Base-by-base conservation (phyloP, 768 basidiomycete species). In the Mycena galopus region DNA sequence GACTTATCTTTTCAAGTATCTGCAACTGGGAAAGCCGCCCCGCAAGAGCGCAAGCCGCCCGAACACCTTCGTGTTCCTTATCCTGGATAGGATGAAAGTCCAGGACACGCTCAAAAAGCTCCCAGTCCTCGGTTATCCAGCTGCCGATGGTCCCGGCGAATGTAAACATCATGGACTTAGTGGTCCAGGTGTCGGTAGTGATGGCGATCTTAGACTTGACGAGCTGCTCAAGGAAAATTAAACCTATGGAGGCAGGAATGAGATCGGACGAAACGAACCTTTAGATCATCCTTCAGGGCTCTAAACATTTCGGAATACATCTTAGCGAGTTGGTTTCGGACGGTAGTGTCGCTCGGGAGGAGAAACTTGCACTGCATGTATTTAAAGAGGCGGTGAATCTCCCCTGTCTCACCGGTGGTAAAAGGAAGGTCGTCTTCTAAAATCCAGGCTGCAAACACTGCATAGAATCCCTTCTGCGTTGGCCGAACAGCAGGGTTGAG, bases 1-100 rank as follows among this genome's bases (percentile, higher is more conserved):
- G 27, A 81, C 82, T 76, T 72, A 84, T 83, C 81, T 84, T 84
- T 61, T 83, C 65, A 1, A 83, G n/a, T n/a, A 75, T 71, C 1
- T 82, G 81, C 21, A 69, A 33, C 27, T 77, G 75, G 1, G 63
- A 25, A 12, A 75, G 73, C 9, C 79, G 74, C 8, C 83, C 65
- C 1, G 76, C 71, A 51, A 84, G 82, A 12, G 10, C 39, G 7
- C 9, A 4, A 4, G 39, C 39, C 9, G 39, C 39, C 4, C 17
- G 17, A 11, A 11, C 39, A 17, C 39, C 39, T 16, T 42, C 39
- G 39, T 42, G 8, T 16, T 83, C 79, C 65, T 82, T 80, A n/a
- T 80, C 78, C 29, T 80, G 77, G 12, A 84, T 76, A 0, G 75
- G 73, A n/a, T 76, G 63, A 68, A 83, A 53, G 25, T 53, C 51